Conservation (phyloP, 768 basidiomycete genomes). For the Xerocomellus intermedius region DNA sequence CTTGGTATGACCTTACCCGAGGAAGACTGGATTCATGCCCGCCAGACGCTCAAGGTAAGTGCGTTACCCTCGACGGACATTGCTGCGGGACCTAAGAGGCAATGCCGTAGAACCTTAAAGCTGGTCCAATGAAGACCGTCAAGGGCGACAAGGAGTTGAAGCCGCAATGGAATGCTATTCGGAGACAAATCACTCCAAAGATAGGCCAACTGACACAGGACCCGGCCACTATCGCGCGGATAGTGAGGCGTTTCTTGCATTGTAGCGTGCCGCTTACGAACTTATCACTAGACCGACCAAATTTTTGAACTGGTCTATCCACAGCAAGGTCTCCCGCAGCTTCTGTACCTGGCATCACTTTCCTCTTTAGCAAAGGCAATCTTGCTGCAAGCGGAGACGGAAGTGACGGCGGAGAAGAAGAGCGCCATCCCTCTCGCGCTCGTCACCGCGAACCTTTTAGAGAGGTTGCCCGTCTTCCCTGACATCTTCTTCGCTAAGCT, state of each 20-base stretch:
- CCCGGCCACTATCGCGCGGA: conserved; percentile 52
- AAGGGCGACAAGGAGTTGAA: conserved; percentile 57
- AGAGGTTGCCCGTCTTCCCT: conserved; percentile 54
- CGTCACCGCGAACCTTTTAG: conserved; percentile 65
- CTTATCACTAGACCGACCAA: conserved; percentile 36
- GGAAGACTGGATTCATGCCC: conserved; percentile 65
- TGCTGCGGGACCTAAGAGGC: conserved; percentile 23
- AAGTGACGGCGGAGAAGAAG: conserved; percentile 85
- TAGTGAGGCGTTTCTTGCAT: conserved; percentile 46
- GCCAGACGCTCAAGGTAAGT: conserved; percentile 52
- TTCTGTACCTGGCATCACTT: conserved; percentile 72
- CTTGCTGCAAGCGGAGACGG: conserved; percentile 89
- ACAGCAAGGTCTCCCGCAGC: conserved; percentile 23
- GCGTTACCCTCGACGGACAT: conserved; percentile 9
- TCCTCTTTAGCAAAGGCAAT: conserved; percentile 89
- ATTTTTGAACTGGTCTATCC: conserved; percentile 43
- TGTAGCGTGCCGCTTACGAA: conserved; percentile 11
- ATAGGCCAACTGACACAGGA: conserved; percentile 87
- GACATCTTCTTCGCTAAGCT: conserved; percentile 82
- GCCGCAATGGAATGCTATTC: conserved; percentile 60
- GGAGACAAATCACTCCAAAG: conserved; percentile 81
- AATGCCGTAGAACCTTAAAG: conserved; percentile 55
- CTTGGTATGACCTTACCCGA: conserved; percentile 54
- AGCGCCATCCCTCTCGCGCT: conserved; percentile 82
- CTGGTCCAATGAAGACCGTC: conserved; percentile 58